Evolutionary conservation across 2,329 filamentous ascomycete species (phyloP).

Genomic region (Penicillium brasilianum): DNA sequence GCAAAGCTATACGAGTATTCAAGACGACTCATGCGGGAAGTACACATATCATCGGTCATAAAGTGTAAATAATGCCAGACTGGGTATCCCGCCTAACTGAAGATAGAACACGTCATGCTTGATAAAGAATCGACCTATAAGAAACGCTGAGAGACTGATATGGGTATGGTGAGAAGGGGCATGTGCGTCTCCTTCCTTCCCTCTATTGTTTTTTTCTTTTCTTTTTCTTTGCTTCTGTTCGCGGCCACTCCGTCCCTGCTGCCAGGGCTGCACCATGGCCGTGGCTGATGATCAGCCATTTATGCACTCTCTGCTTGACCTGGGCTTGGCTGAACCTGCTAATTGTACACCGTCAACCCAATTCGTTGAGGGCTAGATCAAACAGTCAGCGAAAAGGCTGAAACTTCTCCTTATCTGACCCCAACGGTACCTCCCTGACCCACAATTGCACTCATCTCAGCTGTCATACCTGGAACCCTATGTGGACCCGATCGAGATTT

Average conservation of each 20-base stretch:
- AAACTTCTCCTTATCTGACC: neutral
- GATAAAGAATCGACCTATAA: slow-evolving; percentile 10
- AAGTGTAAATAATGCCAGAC: neutral
- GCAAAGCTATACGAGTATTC: slow-evolving; percentile 3
- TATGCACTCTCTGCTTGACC: neutral
- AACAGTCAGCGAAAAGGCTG: neutral
- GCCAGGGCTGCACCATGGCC: neutral
- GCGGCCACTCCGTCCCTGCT: neutral
- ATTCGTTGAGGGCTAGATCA: neutral
- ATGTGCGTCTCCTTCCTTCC: neutral
- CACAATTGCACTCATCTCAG: neutral
- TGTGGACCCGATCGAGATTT: neutral
- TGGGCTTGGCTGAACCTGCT: neutral
- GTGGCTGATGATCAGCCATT: neutral
- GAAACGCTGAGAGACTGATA: neutral
- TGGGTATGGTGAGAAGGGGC: slow-evolving; percentile 1
- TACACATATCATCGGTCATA: neutral
- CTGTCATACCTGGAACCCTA: neutral
- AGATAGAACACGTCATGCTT: slow-evolving; percentile 18
- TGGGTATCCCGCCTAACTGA: neutral
- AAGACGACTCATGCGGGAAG: neutral
- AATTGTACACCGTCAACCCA: neutral
- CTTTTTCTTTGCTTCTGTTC: neutral
- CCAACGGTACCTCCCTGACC: neutral
- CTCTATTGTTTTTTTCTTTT: neutral